phyloP scores from a whole-genome alignment of 305 asterid genomes.

The Withania somnifera region DNA sequence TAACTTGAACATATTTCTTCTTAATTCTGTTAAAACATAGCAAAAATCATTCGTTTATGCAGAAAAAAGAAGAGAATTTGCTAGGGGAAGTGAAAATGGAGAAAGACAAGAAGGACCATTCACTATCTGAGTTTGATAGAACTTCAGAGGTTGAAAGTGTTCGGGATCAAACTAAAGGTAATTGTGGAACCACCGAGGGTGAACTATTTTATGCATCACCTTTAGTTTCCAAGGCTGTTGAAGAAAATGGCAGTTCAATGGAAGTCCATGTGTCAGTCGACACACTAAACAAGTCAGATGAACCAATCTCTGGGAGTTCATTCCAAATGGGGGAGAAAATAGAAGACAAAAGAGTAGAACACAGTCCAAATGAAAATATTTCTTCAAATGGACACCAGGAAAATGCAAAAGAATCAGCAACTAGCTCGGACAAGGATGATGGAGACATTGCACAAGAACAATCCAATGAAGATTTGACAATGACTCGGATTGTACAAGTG shows the following conservation, averaged over 20 bases:
- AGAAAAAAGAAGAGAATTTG: neutral
- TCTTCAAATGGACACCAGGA: slow-evolving; percentile 6
- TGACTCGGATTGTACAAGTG: neutral
- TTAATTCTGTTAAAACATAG: neutral
- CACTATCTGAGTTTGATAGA: neutral
- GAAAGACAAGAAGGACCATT: neutral
- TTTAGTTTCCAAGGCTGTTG: slow-evolving; percentile 21
- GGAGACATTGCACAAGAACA: neutral
- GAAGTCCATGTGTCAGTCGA: slow-evolving; percentile 14
- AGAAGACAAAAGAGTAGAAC: slow-evolving; percentile 15
- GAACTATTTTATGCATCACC: slow-evolving; percentile 25
- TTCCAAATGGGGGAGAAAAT: slow-evolving; percentile 10
- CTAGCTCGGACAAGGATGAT: slow-evolving; percentile 2
- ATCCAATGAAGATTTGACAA: neutral
- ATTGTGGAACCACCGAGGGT: slow-evolving; percentile 15
- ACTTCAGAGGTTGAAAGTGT: neutral
- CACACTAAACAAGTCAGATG: slow-evolving; percentile 9
- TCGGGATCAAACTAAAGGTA: neutral
- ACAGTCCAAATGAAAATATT: slow-evolving; percentile 2
- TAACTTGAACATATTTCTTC: neutral
- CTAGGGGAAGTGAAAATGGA: slow-evolving; percentile 1
- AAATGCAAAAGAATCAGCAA: slow-evolving; percentile 13
- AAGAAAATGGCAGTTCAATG: slow-evolving; percentile 14
- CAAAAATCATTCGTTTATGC: neutral
- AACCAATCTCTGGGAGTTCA: slow-evolving; percentile 8